A percentile compares a stretch with the other conserved stretches of the same genome.
Evolutionary conservation across 345 rosid genomes (phyloP).

Genomic region (Streptanthus diversifolius): DNA sequence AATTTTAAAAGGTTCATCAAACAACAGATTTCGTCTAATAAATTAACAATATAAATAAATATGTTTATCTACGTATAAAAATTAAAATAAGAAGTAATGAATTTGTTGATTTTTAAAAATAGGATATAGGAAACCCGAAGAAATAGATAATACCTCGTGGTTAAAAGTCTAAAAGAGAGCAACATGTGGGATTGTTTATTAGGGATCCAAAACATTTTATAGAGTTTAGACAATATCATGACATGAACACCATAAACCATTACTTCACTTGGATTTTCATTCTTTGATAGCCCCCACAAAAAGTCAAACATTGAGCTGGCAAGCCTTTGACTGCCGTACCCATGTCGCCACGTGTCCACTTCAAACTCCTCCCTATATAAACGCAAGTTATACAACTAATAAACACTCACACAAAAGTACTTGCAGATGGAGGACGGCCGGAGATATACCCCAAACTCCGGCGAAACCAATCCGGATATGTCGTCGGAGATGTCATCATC

Average conservation of each 20-base stretch:
- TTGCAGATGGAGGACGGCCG: slow-evolving; percentile 33
- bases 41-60: background rate
- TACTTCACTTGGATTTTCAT: slow-evolving; percentile 32
- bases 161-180: background rate
- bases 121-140: background rate
- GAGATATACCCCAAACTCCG: slow-evolving; percentile 34
- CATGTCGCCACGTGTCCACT: slow-evolving; percentile 27
- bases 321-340: slow-evolving; percentile 24
- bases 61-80: background rate
- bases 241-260: slow-evolving; percentile 28
- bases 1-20: background rate
- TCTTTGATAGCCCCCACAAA: slow-evolving; percentile 5
- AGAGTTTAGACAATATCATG: slow-evolving; percentile 30
- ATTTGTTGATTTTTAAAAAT: no score
- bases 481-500: slow-evolving; percentile 23
- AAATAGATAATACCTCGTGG: slow-evolving; percentile 12
- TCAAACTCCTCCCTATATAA: slow-evolving; percentile 23
- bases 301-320: slow-evolving; percentile 30
- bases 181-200: slow-evolving; percentile 31
- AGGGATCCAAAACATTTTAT: slow-evolving; percentile 17
- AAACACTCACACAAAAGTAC: slow-evolving; percentile 1
- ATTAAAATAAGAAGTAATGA: background rate
- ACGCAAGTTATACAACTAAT: background rate
- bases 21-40: background rate
- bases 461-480: slow-evolving; percentile 21